Evolutionary conservation across 176 grass and related monocot genomes (phyloP).

Genomic region (Triticum urartu): DNA sequence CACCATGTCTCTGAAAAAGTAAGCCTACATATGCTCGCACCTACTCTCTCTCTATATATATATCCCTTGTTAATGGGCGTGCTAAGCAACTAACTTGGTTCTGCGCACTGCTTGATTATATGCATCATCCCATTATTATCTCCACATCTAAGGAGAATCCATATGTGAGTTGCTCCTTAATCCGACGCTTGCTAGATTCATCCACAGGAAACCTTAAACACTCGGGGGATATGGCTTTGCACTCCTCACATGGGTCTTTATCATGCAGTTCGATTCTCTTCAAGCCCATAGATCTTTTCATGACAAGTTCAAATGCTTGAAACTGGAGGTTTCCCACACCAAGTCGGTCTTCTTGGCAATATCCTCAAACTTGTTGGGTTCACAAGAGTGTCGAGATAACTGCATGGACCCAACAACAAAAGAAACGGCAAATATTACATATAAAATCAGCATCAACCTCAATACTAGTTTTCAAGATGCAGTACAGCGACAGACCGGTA

Average conservation of each 20-base stretch:
- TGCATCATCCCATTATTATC: not conserved
- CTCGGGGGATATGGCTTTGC: not conserved
- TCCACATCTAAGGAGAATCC: not conserved
- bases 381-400: constrained; percentile 15
- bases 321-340: not conserved
- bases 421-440: not conserved
- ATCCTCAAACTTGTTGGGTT: not conserved
- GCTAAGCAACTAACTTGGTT: too few relatives aligned
- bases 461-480: not conserved
- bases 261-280: not conserved
- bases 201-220: not conserved
- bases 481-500: not conserved
- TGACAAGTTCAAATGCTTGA: constrained; percentile 4
- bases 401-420: not conserved
- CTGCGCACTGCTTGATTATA: not conserved
- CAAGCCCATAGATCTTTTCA: not conserved
- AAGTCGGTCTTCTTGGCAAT: not conserved
- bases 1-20: too few relatives aligned
- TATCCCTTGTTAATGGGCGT: too few relatives aligned
- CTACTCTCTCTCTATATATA: too few relatives aligned
- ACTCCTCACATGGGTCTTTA: not conserved
- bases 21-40: too few relatives aligned
- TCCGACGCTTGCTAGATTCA: not conserved
- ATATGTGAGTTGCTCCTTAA: not conserved
- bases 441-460: not conserved